Evolutionary conservation across 768 basidiomycete species (phyloP).

Genomic region (Mycena kentingensis): DNA sequence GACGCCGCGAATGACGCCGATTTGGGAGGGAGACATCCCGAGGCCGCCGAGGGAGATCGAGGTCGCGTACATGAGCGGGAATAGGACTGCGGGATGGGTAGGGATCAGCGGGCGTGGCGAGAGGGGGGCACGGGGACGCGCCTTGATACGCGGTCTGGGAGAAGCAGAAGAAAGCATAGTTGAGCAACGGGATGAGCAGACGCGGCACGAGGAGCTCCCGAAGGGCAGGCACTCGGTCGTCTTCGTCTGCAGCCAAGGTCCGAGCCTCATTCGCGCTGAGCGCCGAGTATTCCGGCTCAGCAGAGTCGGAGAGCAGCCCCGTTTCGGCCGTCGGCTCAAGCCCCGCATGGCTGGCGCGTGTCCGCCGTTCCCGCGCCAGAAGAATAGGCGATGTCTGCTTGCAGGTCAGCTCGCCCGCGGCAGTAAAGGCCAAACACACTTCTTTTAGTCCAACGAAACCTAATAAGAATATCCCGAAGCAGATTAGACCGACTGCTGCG

Average conservation of each 20-base stretch:
- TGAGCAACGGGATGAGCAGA: slow-evolving; percentile 28
- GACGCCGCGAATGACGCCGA: slow-evolving; percentile 49
- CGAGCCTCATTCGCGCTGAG: slow-evolving; percentile 7
- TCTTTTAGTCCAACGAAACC: slow-evolving; percentile 31
- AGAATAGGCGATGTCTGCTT: neutral
- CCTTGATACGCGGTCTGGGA: slow-evolving; percentile 32
- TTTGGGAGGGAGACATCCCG: slow-evolving; percentile 49
- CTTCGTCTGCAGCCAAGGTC: neutral
- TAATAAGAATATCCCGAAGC: slow-evolving; percentile 26
- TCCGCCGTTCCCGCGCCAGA: neutral
- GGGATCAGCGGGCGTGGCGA: too few relatives aligned
- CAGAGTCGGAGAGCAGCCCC: neutral
- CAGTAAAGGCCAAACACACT: slow-evolving; percentile 18
- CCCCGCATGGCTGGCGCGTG: neutral
- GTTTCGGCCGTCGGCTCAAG: neutral
- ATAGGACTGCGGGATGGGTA: too few relatives aligned
- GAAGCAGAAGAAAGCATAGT: slow-evolving; percentile 32
- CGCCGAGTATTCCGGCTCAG: slow-evolving; percentile 11
- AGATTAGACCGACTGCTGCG: slow-evolving; percentile 26
- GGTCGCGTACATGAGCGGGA: slow-evolving; percentile 41
- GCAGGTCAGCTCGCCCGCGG: neutral
- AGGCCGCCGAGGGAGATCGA: slow-evolving; percentile 54
- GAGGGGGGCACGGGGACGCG: too few relatives aligned
- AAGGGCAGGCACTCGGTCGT: slow-evolving; percentile 19
- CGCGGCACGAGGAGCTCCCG: slow-evolving; percentile 26